Evolutionary conservation across 2,329 filamentous ascomycete species (phyloP), one percentile per base, ranked within the genome.

Genomic region (Sporothrix protearum): DNA sequence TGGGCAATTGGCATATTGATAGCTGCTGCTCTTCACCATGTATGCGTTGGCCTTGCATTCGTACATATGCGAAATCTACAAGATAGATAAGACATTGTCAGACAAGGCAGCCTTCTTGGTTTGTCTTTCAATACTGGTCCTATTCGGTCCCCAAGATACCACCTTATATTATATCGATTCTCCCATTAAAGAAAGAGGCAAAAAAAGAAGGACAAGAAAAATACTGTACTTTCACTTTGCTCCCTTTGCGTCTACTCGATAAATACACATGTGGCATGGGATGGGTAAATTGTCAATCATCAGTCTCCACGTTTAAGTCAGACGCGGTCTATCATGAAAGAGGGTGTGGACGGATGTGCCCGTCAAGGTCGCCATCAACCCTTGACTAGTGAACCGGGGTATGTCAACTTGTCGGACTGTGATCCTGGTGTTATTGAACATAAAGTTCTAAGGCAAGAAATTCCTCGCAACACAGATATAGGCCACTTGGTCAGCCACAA

Each of bases 21-120:
- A 36, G 12, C 55, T 39, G 30, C 55, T 45, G 22, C 36, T 16
- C 22, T 63, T 19, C 22, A 49, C 42, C 33, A 63, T 72, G 57
- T 66, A 69, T 72, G 71, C 57, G 67, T 72, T 69, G 71, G 71
- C 71, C 42, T 16, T 72, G 71, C 71, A 69, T 47, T 47, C 14
- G 14, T 47, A 47, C 16, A 47, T 19, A 47, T 47, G 42, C 42
- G 19, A 47, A 47, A 47, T 16, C 3, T 19, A 47, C 16, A 19
- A 45, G 55, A 45, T 12, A 36, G 16, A 33, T 19, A 45, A 33
- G 14, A 49, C 16, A 33, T 1, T 45, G 59, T 25, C 9, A 64
- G n/a, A 45, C 59, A 45, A 64, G 59, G n/a, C 59, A 64, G 59
- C 36, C 36, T 64, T 12, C 22, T 19, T 12, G 28, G 36, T 42